Percentiles rank a stretch among this genome's conserved stretches.
Evolutionary conservation across 306 rosid species (phyloP).

Genomic region (Acacia crassicarpa): DNA sequence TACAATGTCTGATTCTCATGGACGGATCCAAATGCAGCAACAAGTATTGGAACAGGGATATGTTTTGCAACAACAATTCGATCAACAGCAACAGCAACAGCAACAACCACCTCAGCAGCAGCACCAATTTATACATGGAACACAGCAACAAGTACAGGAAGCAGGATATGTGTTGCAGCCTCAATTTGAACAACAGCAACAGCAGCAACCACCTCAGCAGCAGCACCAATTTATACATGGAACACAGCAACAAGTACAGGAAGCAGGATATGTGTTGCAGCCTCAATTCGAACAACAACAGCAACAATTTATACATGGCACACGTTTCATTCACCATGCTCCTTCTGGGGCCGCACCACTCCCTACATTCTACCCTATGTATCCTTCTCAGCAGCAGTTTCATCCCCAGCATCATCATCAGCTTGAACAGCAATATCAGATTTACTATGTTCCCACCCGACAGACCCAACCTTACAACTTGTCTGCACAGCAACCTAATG

Average conservation of each 20-base stretch:
- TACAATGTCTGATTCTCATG: slow-evolving; percentile 58
- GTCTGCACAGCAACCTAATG: slow-evolving; percentile 65
- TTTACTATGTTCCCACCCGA: slow-evolving; percentile 77
- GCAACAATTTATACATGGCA: slow-evolving; percentile 65
- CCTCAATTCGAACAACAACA: slow-evolving; percentile 65
- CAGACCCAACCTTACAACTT: slow-evolving; percentile 74
- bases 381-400: slow-evolving; percentile 80
- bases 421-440: slow-evolving; percentile 64
- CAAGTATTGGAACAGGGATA: slow-evolving; percentile 74
- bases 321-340: slow-evolving; percentile 76
- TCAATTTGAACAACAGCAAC: slow-evolving; percentile 56
- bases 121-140: slow-evolving; percentile 70
- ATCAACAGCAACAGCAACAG: slow-evolving; percentile 55
- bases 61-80: slow-evolving; percentile 72
- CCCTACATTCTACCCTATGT: slow-evolving; percentile 75
- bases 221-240: slow-evolving; percentile 77
- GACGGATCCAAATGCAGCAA: slow-evolving; percentile 73
- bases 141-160: slow-evolving; percentile 42
- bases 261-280: slow-evolving; percentile 71
- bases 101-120: slow-evolving; percentile 44
- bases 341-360: slow-evolving; percentile 55
- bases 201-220: slow-evolving; percentile 26
- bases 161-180: slow-evolving; percentile 73
- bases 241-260: slow-evolving; percentile 43
- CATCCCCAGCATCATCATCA: slow-evolving; percentile 59